These are phyloP conservation scores for Picea sitchensis DNA, from an alignment of 75 land plant genomes.

Conservation along the genomic window DNA sequence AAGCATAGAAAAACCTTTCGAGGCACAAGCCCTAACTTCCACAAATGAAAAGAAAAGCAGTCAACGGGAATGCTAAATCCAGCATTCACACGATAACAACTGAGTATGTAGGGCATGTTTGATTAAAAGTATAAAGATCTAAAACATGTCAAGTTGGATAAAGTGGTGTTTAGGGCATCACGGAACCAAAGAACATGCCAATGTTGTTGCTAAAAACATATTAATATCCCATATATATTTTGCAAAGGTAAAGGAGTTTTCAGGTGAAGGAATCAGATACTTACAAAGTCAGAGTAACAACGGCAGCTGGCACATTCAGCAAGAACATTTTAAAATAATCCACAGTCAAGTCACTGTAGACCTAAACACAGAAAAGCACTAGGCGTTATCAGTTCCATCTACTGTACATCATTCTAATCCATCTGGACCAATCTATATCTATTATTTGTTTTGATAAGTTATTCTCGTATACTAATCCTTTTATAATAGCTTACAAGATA, in stretches of 20 bases:
- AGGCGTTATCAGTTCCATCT: not conserved
- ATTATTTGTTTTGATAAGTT: not conserved
- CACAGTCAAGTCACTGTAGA: conserved; percentile 91
- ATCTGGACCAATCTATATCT: not conserved
- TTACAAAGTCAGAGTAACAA: conserved; percentile 80
- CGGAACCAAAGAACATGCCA: not conserved
- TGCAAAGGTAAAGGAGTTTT: not conserved
- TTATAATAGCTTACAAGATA: not conserved
- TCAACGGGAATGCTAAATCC: not conserved
- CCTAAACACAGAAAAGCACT: conserved; percentile 36
- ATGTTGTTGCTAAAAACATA: not conserved
- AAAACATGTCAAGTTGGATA: not conserved
- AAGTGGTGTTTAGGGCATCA: not conserved
- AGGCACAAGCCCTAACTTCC: not conserved
- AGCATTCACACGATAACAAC: not conserved
- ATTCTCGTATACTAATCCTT: not conserved
- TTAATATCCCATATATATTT: not conserved
- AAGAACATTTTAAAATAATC: conserved; percentile 98
- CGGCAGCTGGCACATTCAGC: conserved; percentile 94
- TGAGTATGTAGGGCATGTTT: not conserved
- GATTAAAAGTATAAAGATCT: not conserved
- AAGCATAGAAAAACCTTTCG: too few relatives aligned
- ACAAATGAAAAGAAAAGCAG: not conserved
- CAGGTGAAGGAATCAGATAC: conserved; percentile 12
- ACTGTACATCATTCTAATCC: not conserved